A percentile compares a stretch with the other conserved stretches of the same genome.
phyloP scores from a whole-genome alignment of 1,284 basidiomycete species.

The Golubevia sp. region DNA sequence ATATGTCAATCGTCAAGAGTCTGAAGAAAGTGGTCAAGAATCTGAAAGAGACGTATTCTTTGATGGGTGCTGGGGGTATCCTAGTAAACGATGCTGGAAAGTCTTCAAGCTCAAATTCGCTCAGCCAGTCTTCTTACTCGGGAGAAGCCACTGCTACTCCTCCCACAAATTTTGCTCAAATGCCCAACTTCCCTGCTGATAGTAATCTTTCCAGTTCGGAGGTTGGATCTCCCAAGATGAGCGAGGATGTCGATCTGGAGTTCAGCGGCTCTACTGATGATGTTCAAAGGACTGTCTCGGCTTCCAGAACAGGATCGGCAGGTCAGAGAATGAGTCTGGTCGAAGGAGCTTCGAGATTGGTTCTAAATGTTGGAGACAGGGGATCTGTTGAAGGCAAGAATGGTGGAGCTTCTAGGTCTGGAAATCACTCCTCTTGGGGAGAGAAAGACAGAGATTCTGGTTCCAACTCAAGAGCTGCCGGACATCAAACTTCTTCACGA shows the following conservation, averaged over 20 bases:
- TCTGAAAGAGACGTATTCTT: constrained; percentile 38
- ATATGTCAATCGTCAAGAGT: constrained; percentile 33
- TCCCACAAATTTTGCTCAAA: too few relatives aligned
- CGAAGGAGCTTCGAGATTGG: background rate
- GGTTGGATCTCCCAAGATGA: background rate
- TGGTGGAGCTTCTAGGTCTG: background rate
- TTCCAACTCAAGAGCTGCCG: background rate
- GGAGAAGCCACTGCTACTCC: too few relatives aligned
- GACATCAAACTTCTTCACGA: background rate
- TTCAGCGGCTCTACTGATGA: background rate
- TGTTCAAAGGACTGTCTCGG: background rate
- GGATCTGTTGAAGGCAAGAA: background rate
- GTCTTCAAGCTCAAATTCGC: too few relatives aligned
- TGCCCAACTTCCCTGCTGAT: background rate
- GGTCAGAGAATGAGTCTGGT: background rate
- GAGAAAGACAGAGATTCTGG: background rate
- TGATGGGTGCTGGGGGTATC: constrained; percentile 31
- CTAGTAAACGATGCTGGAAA: too few relatives aligned
- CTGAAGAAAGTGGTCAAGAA: constrained; percentile 35
- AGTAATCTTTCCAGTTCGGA: background rate
- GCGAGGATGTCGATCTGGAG: constrained; percentile 3
- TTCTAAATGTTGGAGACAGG: background rate
- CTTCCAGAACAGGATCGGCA: background rate
- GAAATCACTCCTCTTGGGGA: background rate
- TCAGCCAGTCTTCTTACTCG: too few relatives aligned